Conservation (phyloP, 257 asterid species). For the Forsythia viridissima region DNA sequence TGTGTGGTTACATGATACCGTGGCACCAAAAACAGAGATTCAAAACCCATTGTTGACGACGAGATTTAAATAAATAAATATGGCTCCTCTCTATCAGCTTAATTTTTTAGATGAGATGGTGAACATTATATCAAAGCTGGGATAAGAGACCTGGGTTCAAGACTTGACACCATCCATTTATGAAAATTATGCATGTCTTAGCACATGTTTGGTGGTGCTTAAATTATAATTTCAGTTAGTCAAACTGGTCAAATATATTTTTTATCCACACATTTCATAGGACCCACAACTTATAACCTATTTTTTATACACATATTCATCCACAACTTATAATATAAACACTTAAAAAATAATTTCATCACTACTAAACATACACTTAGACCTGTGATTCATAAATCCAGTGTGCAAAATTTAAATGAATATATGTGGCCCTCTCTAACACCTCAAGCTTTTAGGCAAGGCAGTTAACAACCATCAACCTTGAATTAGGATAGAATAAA, state of each 20-base stretch:
- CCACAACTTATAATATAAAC: too few species aligned
- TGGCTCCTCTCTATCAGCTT: not conserved
- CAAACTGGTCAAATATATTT: too few species aligned
- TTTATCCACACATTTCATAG: too few species aligned
- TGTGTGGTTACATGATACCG: not conserved
- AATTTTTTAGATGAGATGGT: not conserved
- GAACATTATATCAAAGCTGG: not conserved
- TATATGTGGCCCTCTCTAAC: not conserved
- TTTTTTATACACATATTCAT: too few species aligned
- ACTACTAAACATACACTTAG: not conserved
- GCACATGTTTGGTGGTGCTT: too few species aligned
- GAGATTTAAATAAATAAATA: not conserved
- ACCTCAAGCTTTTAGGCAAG: not conserved
- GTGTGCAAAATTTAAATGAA: not conserved
- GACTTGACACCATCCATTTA: not conserved
- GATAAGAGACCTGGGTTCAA: not conserved
- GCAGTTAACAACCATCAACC: not conserved
- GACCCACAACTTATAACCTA: too few species aligned
- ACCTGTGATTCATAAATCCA: not conserved
- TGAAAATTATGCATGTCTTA: not conserved
- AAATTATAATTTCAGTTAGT: too few species aligned
- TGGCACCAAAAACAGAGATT: not conserved
- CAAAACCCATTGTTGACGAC: not conserved
- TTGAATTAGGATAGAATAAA: not conserved
- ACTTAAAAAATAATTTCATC: too few species aligned